A percentile compares a stretch with the other conserved stretches of the same genome.
phyloP scores from a whole-genome alignment of 1,139 yeast species.

The Zygosaccharomyces pseudobailii region DNA sequence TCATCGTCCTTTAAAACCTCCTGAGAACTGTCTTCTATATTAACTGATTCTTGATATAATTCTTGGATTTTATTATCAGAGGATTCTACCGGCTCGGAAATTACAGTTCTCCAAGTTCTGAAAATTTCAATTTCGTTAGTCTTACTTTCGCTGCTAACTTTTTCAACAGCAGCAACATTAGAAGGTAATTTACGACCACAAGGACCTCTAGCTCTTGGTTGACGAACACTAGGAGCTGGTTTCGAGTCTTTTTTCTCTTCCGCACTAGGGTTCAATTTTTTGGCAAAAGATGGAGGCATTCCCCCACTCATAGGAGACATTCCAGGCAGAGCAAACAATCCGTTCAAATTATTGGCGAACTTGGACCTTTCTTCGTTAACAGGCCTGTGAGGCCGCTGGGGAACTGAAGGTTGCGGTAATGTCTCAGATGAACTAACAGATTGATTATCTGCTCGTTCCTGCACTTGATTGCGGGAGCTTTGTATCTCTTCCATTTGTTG shows the following conservation, averaged over 20 bases:
- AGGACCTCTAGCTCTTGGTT: slow-evolving; percentile 68
- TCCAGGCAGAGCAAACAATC: slow-evolving; percentile 63
- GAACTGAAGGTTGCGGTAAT: neutral
- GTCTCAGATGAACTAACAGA: neutral
- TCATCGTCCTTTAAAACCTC: neutral
- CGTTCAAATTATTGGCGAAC: slow-evolving; percentile 54
- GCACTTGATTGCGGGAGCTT: slow-evolving; percentile 1
- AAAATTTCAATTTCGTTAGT: slow-evolving; percentile 25
- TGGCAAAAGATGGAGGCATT: slow-evolving; percentile 27
- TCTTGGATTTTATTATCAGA: neutral
- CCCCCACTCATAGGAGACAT: slow-evolving; percentile 43
- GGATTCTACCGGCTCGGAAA: neutral
- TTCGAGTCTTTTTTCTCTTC: slow-evolving; percentile 14
- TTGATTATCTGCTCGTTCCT: neutral
- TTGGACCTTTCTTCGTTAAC: slow-evolving; percentile 31
- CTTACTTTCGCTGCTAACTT: slow-evolving; percentile 40
- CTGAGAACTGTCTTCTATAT: neutral
- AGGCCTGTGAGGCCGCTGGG: slow-evolving; percentile 9
- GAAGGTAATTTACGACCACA: slow-evolving; percentile 69
- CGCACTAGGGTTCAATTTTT: slow-evolving; percentile 13
- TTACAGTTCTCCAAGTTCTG: slow-evolving; percentile 20
- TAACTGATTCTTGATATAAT: neutral
- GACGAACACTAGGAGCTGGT: slow-evolving; percentile 36
- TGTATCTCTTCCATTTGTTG: slow-evolving; percentile 35
- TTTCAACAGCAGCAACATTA: slow-evolving; percentile 44